Evolutionary conservation across 2,329 filamentous ascomycete species (phyloP).

Genomic region (Colletotrichum sp.): DNA sequence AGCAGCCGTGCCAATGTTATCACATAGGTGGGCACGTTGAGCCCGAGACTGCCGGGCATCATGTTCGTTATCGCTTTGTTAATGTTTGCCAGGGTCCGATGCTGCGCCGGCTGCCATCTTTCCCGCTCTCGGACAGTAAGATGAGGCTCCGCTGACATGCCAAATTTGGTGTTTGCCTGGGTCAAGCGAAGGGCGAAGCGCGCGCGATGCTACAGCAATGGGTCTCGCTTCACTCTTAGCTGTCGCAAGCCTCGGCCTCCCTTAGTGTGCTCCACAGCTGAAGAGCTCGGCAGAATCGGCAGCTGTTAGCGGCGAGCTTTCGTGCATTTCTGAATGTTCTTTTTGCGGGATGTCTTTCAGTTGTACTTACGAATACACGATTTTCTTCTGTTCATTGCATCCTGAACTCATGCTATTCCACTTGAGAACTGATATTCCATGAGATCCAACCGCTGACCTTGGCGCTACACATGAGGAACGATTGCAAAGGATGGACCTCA

Average conservation of each 20-base stretch:
- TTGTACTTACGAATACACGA: no score
- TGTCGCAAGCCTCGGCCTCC: accelerated
- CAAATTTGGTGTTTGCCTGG: accelerated
- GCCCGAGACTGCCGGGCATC: background rate
- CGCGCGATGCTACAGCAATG: background rate
- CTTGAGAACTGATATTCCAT: background rate
- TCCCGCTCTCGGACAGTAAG: background rate
- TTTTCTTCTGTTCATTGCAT: accelerated
- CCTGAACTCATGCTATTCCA: accelerated
- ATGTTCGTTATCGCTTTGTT: background rate
- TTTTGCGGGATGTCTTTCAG: no score
- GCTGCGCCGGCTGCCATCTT: background rate
- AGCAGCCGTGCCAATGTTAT: background rate
- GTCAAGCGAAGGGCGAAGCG: background rate
- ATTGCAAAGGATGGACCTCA: background rate
- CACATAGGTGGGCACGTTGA: no score
- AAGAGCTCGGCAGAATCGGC: background rate
- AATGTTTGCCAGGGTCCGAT: background rate
- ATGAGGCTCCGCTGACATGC: background rate
- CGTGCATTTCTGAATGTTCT: no score
- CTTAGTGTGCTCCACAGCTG: accelerated
- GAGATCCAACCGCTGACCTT: no score
- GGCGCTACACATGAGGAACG: background rate
- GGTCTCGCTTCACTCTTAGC: background rate
- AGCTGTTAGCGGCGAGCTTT: background rate